Conservation (phyloP, 805 yeast genomes). For the Allodekkera sacchari region DNA sequence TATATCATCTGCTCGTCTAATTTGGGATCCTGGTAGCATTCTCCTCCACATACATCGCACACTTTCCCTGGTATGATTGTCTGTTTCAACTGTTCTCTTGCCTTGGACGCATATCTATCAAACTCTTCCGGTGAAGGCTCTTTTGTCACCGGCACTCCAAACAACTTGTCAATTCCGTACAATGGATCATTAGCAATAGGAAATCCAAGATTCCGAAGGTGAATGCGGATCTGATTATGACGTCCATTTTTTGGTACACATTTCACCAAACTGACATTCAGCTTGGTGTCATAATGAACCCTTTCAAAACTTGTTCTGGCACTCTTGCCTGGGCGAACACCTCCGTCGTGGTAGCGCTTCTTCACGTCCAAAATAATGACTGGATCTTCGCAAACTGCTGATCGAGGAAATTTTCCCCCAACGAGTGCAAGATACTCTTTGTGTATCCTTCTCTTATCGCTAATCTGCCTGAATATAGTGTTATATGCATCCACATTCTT, state of each 20-base stretch:
- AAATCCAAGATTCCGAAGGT: conserved; percentile 36
- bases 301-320: conserved; percentile 17
- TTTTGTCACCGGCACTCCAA: conserved; percentile 1
- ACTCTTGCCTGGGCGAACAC: conserved; percentile 9
- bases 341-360: conserved; percentile 17
- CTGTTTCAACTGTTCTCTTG: too few relatives aligned
- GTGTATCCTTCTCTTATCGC: conserved; percentile 18
- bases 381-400: conserved; percentile 30
- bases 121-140: too few relatives aligned
- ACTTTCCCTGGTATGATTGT: too few relatives aligned
- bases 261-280: conserved; percentile 33
- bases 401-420: conserved; percentile 31
- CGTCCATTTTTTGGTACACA: conserved; percentile 46
- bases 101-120: too few relatives aligned
- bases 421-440: conserved; percentile 42
- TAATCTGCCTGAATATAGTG: conserved; percentile 26
- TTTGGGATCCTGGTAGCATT: too few relatives aligned
- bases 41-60: too few relatives aligned
- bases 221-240: conserved; percentile 51
- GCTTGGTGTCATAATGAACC: conserved; percentile 20
- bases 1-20: too few relatives aligned
- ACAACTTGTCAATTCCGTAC: conserved; percentile 13
- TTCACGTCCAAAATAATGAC: conserved; percentile 23
- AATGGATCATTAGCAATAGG: conserved; percentile 29
- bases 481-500: conserved; percentile 29